Evolutionary conservation across 768 basidiomycete genomes (phyloP).

Genomic region (Amanita pseudoporphyria): DNA sequence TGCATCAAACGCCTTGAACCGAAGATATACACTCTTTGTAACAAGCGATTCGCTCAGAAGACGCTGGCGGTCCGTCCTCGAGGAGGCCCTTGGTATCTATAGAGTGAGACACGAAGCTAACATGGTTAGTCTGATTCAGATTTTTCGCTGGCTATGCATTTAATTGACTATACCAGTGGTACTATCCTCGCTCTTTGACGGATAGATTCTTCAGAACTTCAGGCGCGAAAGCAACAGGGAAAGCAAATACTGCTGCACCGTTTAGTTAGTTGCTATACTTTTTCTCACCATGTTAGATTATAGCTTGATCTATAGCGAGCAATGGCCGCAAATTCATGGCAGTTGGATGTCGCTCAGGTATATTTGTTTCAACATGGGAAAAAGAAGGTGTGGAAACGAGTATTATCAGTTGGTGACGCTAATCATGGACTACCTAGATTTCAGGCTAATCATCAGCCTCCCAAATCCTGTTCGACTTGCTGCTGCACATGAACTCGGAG

Average conservation of each 20-base stretch:
- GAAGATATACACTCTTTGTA: conserved; percentile 70
- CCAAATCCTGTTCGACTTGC: conserved; percentile 43
- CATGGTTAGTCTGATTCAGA: conserved; percentile 38
- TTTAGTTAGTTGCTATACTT: conserved; percentile 42
- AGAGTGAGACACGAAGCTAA: conserved; percentile 60
- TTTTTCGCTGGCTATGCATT: background rate
- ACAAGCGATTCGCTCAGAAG: conserved; percentile 43
- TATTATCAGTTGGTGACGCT: background rate
- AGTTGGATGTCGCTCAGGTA: conserved; percentile 56
- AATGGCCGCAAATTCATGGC: conserved; percentile 49
- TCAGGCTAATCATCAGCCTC: conserved; percentile 44
- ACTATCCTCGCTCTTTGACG: conserved; percentile 46
- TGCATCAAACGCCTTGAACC: conserved; percentile 39
- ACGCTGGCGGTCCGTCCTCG: conserved; percentile 54
- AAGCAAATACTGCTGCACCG: conserved; percentile 46
- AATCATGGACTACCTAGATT: conserved; percentile 31
- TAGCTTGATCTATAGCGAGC: conserved; percentile 26
- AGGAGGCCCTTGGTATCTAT: conserved; percentile 55
- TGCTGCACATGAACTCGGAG: conserved; percentile 35
- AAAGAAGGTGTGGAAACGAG: conserved; percentile 35
- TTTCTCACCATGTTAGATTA: background rate
- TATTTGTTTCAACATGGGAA: conserved; percentile 53
- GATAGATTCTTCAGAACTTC: conserved; percentile 51
- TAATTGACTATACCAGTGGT: conserved; percentile 40
- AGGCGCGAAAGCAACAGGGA: conserved; percentile 42